Base-by-base conservation (phyloP, 2,329 filamentous ascomycete species). In the Cadophora malorum region DNA sequence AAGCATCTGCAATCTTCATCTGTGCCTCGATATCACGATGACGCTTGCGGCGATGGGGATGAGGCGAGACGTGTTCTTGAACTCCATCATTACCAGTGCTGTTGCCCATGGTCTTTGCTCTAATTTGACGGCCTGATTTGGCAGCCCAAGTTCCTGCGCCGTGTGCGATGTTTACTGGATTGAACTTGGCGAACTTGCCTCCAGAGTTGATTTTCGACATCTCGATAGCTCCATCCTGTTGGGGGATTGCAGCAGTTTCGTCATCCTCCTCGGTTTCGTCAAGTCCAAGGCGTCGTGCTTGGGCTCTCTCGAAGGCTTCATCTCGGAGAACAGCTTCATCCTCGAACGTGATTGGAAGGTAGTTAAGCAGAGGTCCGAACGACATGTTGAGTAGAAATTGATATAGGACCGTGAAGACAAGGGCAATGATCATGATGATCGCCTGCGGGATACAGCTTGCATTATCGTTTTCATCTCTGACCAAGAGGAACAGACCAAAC, bases 311-410 rank as follows among this genome's bases (percentile, higher is more conserved):
- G 77, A 98, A 99, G 49, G 91, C 92, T 75, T 95, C 89, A 73
- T 99, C 96, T 7, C 95, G 90, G n/a, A 92, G 82, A 0, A 96
- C 92, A 2, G 96, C 96, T 76, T 97, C 95, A 71, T 98, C 96
- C 78, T 99, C 96, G 65, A 98, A 89, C 0, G 95, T 98, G 71
- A 98, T 96, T 0, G 96, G 96, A 3, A 99, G 83, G 75, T 97
- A 97, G 49, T 91, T 88, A 77, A 97, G 90, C 10, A 99, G 84
- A 2, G 96, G 95, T 0, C 88, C 87, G 73, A 99, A 98, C 0
- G 94, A 91, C 64, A 84, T 82, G 78, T 97, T 97, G 63, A 98
- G 84, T 0, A 96, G 81, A 50, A 90, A 79, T 77, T 99, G 96
- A 74, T 91, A 99, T 4, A 93, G 74, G 1, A 86, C 79, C 0